Base-by-base conservation (phyloP, 805 yeast genomes). In the Groenewaldozyma tartarivorans region DNA sequence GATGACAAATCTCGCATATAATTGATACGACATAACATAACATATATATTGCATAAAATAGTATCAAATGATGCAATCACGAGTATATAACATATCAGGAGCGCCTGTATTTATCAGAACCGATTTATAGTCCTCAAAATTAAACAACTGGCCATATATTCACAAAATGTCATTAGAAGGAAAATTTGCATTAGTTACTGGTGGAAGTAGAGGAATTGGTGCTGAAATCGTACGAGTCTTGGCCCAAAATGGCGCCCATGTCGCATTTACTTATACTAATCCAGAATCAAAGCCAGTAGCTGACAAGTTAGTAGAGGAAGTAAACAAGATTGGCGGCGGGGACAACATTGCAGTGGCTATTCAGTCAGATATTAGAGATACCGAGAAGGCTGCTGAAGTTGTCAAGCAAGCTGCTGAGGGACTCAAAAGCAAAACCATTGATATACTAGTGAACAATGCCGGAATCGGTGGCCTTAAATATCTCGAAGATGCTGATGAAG, bases 181-280 rank as follows among this genome's bases (percentile, higher is more conserved):
- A 16, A 41, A 41, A 33, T 34, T 41, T 3, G 44, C 41, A 20
- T 33, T 41, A 33, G 55, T 72, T 24, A 67, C 78, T 4, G 79
- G 79, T 13, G 75, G 72, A 5, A 64, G 73, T 16, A 64, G 70
- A 18, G 79, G 78, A 4, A 72, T 73, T 41, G 78, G 77, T 1
- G 62, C 61, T 18, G 70, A 67, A 36, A 64, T 70, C 35, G 72
- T 72, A 17, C 53, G 56, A 31, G 75, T 68, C n/a, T 57, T 71
- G 22, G 75, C 73, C 1, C 61, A 62, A 41, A 56, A 63, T 4
- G 68, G 67, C 19, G 71, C 73, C 29, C 69, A 68, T 17, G 59
- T 66, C 4, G 61, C 63, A 38, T 52, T 46, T 20, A 45, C 43
- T 21, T 48, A 49, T 36, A 33, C 24, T 15, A 26, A 34, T 33